Conservation (phyloP, 352 stramenopile species). For the Aphanomyces stellatus region DNA sequence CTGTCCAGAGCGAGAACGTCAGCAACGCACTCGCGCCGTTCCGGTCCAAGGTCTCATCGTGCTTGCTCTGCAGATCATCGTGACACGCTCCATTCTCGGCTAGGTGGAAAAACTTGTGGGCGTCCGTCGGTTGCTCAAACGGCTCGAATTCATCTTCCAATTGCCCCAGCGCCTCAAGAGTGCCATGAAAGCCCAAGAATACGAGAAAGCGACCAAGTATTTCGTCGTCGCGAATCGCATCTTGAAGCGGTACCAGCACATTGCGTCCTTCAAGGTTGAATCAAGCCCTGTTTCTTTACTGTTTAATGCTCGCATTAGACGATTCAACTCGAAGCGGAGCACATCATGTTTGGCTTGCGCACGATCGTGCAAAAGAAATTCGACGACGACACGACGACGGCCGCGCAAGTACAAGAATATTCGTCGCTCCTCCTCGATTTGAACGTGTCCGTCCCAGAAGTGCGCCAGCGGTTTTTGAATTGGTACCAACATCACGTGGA, state of each 20-base stretch:
- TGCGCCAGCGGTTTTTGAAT: conserved; percentile 75
- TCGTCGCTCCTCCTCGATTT: conserved; percentile 46
- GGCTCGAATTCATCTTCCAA: conserved; percentile 97
- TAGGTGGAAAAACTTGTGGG: conserved; percentile 96
- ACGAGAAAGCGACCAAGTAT: conserved; percentile 80
- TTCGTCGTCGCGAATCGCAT: conserved; percentile 82
- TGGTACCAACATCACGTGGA: conserved; percentile 76
- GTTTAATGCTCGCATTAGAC: conserved; percentile 26
- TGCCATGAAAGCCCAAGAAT: conserved; percentile 82
- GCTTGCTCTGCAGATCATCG: background rate
- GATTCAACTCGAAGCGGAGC: conserved; percentile 80
- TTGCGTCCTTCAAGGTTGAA: conserved; percentile 77
- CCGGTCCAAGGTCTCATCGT: conserved; percentile 40
- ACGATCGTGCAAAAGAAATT: conserved; percentile 49
- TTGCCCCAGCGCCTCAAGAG: conserved; percentile 84
- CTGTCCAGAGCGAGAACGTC: conserved; percentile 72
- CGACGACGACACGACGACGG: conserved; percentile 25
- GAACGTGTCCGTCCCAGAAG: conserved; percentile 57
- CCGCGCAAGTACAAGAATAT: conserved; percentile 46
- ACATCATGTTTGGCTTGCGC: conserved; percentile 75
- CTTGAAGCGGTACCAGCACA: conserved; percentile 79
- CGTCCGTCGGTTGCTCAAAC: conserved; percentile 91
- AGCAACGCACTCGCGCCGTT: conserved; percentile 81
- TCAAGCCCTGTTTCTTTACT: background rate
- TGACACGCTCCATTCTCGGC: too few relatives aligned